Percentiles rank a stretch among this genome's conserved stretches.
These are phyloP conservation scores for Cytospora piceae DNA, from an alignment of 2,329 filamentous ascomycete genomes.

Conservation along the genomic window DNA sequence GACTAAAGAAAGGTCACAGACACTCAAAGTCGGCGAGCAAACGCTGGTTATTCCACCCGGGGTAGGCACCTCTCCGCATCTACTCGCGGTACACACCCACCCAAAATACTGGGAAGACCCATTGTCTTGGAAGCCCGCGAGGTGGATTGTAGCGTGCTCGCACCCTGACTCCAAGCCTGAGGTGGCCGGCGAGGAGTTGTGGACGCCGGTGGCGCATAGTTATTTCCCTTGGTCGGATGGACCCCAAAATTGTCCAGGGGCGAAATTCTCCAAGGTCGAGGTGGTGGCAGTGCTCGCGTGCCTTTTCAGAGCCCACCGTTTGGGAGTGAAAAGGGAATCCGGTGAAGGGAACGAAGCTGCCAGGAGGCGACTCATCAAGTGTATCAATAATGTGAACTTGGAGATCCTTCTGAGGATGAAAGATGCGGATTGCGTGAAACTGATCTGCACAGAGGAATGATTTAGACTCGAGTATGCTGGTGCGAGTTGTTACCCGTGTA, in stretches of 20 bases:
- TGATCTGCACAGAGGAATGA: conserved; percentile 21
- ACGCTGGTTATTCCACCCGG: conserved; percentile 14
- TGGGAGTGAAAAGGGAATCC: conserved; percentile 19
- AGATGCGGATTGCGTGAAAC: conserved; percentile 31
- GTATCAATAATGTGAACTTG: conserved; percentile 32
- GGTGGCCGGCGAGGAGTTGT: conserved; percentile 15
- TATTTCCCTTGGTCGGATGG: conserved; percentile 34
- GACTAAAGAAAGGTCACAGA: neutral
- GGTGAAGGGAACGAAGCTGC: conserved; percentile 28
- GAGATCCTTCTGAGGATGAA: conserved; percentile 33
- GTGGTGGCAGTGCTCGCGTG: conserved; percentile 32
- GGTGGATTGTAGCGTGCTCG: conserved; percentile 24
- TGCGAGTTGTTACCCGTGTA: neutral
- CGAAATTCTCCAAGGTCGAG: conserved; percentile 34
- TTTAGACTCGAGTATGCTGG: neutral
- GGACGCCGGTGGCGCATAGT: conserved; percentile 21
- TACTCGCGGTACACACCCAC: conserved; percentile 28
- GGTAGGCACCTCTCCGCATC: conserved; percentile 5
- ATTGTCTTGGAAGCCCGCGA: conserved; percentile 25
- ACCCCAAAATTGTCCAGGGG: conserved; percentile 33
- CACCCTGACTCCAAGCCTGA: neutral
- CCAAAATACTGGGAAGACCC: conserved; percentile 27
- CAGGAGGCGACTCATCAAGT: conserved; percentile 22
- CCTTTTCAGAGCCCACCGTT: conserved; percentile 28
- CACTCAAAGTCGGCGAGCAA: neutral